Percentiles rank a stretch among this genome's conserved stretches.
Conservation (phyloP, 495 filamentous ascomycete genomes). For the Lentithecium fluviatile region DNA sequence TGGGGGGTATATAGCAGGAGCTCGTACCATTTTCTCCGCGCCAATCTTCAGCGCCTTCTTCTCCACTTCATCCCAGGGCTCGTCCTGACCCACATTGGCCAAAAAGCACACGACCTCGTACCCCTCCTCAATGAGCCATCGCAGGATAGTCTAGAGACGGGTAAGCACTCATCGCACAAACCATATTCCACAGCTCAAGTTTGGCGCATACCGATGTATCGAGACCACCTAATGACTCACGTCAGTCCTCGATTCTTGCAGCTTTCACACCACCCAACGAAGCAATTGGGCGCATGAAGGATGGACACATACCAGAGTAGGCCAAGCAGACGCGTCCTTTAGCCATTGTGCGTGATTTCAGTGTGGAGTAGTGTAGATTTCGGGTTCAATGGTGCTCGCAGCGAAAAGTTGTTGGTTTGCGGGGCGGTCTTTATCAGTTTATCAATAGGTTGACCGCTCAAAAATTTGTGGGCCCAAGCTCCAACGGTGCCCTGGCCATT, state of each 20-base stretch:
- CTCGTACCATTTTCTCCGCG: constrained; percentile 48
- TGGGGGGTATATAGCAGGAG: neutral
- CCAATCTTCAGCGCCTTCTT: constrained; percentile 69
- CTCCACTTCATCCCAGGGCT: constrained; percentile 66
- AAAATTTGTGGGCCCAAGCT: constrained; percentile 29
- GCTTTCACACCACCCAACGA: neutral
- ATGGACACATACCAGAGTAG: constrained; percentile 28
- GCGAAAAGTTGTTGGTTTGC: neutral
- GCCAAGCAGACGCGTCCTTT: constrained; percentile 35
- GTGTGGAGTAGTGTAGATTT: neutral
- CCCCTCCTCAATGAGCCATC: constrained; percentile 52
- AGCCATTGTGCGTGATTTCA: constrained; percentile 12
- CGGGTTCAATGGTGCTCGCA: neutral
- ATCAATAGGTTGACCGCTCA: neutral
- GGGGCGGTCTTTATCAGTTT: constrained; percentile 8
- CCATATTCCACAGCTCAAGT: neutral
- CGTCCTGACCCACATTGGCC: constrained; percentile 46
- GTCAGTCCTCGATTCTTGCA: neutral
- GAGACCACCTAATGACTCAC: constrained; percentile 26
- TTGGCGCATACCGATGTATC: constrained; percentile 17
- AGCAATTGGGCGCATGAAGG: neutral
- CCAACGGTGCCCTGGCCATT: neutral
- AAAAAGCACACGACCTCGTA: constrained; percentile 68
- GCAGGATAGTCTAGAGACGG: constrained; percentile 13
- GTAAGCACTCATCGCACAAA: neutral